Evolutionary conservation across 306 rosid species (phyloP).

Genomic region (Prunus fruticosa): DNA sequence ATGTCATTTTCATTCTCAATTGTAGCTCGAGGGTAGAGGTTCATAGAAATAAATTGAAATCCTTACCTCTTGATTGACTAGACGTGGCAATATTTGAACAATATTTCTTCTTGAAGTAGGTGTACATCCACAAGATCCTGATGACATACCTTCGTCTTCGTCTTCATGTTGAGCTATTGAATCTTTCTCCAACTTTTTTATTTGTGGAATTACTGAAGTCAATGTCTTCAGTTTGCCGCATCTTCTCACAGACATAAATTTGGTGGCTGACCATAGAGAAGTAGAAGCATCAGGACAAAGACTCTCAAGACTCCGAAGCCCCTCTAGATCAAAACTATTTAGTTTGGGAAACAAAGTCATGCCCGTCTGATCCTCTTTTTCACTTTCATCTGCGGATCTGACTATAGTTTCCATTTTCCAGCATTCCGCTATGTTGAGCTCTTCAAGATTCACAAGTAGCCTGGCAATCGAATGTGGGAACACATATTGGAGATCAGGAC

Average conservation of each 20-base stretch:
- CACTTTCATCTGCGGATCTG: neutral
- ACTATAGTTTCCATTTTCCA: neutral
- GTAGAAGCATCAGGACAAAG: neutral
- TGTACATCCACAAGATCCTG: neutral
- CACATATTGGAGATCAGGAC: too few species aligned
- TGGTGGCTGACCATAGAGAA: neutral
- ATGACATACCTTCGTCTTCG: neutral
- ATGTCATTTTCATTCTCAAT: too few species aligned
- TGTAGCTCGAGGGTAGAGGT: neutral
- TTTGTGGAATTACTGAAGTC: too few species aligned
- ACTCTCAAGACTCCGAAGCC: neutral
- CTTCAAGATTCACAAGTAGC: neutral
- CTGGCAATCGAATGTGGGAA: neutral
- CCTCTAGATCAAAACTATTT: accelerated
- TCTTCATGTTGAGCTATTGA: neutral
- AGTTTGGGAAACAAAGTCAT: neutral
- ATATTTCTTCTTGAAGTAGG: neutral
- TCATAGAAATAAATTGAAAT: neutral
- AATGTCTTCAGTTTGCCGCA: neutral
- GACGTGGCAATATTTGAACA: neutral
- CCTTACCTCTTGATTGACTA: neutral
- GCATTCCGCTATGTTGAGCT: accelerated
- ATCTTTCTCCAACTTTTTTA: neutral
- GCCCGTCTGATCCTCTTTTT: neutral
- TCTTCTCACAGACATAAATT: accelerated